Evolutionary conservation across 768 basidiomycete species (phyloP).

Genomic region (Hysterangium stoloniferum): DNA sequence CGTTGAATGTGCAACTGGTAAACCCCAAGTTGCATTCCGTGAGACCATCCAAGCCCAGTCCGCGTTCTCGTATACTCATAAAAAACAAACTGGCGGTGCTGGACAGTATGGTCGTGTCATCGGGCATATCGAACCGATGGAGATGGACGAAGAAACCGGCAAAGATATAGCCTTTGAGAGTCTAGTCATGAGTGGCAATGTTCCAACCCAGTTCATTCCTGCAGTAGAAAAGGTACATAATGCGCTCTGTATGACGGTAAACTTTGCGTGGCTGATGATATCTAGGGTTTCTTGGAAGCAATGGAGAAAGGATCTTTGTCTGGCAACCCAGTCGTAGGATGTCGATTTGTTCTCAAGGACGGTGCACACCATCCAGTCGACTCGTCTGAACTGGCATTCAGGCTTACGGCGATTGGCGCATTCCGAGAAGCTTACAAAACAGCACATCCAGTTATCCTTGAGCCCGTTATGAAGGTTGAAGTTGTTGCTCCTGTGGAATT

Average conservation of each 20-base stretch:
- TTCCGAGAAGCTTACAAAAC: slow-evolving; percentile 84
- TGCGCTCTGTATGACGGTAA: background rate
- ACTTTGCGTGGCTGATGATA: background rate
- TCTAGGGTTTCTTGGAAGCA: slow-evolving; percentile 90
- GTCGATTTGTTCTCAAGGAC: slow-evolving; percentile 82
- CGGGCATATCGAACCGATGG: slow-evolving; percentile 85
- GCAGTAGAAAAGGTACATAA: slow-evolving; percentile 80
- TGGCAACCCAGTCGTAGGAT: slow-evolving; percentile 82
- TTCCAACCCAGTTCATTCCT: slow-evolving; percentile 88
- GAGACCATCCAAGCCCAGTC: slow-evolving; percentile 84
- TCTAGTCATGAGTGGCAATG: slow-evolving; percentile 84
- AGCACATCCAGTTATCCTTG: slow-evolving; percentile 75
- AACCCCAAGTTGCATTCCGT: slow-evolving; percentile 93
- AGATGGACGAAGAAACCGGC: slow-evolving; percentile 59
- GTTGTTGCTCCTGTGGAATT: slow-evolving; percentile 95
- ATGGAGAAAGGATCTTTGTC: slow-evolving; percentile 84
- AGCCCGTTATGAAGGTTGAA: slow-evolving; percentile 99
- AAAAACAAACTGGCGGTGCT: slow-evolving; percentile 96
- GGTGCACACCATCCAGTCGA: slow-evolving; percentile 91
- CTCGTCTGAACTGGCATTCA: slow-evolving; percentile 94
- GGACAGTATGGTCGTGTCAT: slow-evolving; percentile 94
- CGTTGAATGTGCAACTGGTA: slow-evolving; percentile 87
- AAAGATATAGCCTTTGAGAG: slow-evolving; percentile 83
- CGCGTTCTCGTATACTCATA: slow-evolving; percentile 87
- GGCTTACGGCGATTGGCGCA: slow-evolving; percentile 82